Conservation (phyloP, 768 basidiomycete genomes). For the Collybia sp. region DNA sequence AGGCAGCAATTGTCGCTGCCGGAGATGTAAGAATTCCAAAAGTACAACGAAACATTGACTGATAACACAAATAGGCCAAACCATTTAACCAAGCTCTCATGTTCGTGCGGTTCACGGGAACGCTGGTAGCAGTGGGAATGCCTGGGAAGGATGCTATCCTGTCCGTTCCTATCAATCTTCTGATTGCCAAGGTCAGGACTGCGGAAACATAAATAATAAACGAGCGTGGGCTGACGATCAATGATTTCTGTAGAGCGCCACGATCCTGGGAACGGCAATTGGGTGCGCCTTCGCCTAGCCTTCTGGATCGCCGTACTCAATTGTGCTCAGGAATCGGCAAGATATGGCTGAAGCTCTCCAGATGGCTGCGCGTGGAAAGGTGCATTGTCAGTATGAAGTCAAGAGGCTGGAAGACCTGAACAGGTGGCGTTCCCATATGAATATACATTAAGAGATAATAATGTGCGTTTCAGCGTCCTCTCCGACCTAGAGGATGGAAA, state of each 20-base stretch:
- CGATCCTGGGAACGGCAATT: slow-evolving; percentile 35
- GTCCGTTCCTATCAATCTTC: slow-evolving; percentile 40
- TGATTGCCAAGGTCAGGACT: slow-evolving; percentile 27
- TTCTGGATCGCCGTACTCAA: neutral
- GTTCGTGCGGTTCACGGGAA: slow-evolving; percentile 67
- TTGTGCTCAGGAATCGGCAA: slow-evolving; percentile 56
- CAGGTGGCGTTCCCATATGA: slow-evolving; percentile 28
- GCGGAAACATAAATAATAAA: too few species aligned
- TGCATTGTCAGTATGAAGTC: slow-evolving; percentile 49
- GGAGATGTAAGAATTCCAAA: slow-evolving; percentile 32
- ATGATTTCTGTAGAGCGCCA: slow-evolving; percentile 29
- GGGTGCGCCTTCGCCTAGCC: slow-evolving; percentile 20
- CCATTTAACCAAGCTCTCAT: slow-evolving; percentile 53
- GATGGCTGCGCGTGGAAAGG: slow-evolving; percentile 64
- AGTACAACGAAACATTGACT: neutral
- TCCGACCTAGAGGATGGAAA: slow-evolving; percentile 23
- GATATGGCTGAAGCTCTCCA: slow-evolving; percentile 76
- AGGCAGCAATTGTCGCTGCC: slow-evolving; percentile 60
- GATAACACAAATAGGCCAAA: slow-evolving; percentile 15
- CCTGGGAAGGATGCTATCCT: slow-evolving; percentile 42
- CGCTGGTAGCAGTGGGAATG: slow-evolving; percentile 71
- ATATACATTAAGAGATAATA: neutral
- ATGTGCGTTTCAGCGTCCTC: slow-evolving; percentile 12
- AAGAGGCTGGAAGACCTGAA: slow-evolving; percentile 46
- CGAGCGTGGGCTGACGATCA: neutral